Evolutionary conservation across 2,329 filamentous ascomycete species (phyloP), one percentile per base, ranked within the genome.

Genomic region (Ascochyta viciae-villosae): DNA sequence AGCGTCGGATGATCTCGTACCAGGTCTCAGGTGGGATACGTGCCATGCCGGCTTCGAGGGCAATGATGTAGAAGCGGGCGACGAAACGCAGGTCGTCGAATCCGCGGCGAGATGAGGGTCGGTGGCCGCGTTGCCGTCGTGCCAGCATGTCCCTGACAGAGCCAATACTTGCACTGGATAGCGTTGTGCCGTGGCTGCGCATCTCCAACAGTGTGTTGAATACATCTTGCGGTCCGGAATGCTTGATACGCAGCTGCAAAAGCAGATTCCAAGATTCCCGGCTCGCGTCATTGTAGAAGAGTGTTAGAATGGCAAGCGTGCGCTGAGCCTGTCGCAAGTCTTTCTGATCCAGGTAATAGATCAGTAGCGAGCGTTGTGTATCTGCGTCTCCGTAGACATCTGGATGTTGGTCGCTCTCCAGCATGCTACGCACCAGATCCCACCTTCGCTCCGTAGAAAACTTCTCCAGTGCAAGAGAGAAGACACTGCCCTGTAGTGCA

Each of bases 351-450:
- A 85, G 77, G 65, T 84, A 86, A 12, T 77, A 77, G 4, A 76
- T 61, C 2, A 89, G 75, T 4, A 89, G 74, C 3, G 75, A 74
- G 58, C 84, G 80, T 65, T 89, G 87, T 10, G 84, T 74, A 5
- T 75, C 60, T 5, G 58, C 61, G 65, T 89, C 82, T 61, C 87
- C 86, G 45, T 87, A 82, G 7, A 82, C 79, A 57, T 89, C 86
- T 1, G 86, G 86, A 73, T 89, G 87, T 54, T 88, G 83, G 67
- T 90, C 87, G 61, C 82, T 87, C 35, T 79, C 66, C 7, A 87
- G 64, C 9, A 88, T 68, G 57, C 81, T 79, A 8, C 79, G 72
- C 48, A 86, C 79, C 19, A 87, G 66, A 6, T 78, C 74, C 29
- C 76, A 79, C n/a, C 88, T 82, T 27, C 82, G 80, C 31, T 83